Percentiles rank a stretch among this genome's conserved stretches.
These are phyloP conservation scores for Xylaria sp. DNA, from an alignment of 2,329 filamentous ascomycete genomes.

Conservation along the genomic window DNA sequence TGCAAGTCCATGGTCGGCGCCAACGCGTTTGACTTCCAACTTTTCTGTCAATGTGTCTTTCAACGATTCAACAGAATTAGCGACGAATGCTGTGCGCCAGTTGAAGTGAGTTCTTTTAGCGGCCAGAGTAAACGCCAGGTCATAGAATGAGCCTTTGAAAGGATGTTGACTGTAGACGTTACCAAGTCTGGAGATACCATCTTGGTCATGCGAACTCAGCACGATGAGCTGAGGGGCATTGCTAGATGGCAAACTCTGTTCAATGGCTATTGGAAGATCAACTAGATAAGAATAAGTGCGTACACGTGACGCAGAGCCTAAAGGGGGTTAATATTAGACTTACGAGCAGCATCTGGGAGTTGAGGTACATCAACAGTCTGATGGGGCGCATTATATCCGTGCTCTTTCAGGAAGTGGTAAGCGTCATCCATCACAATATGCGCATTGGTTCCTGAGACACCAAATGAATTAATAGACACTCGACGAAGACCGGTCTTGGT, in stretches of 20 bases:
- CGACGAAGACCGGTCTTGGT: background rate
- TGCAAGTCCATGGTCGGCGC: slow-evolving; percentile 22
- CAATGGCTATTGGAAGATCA: background rate
- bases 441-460: background rate
- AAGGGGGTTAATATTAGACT: background rate
- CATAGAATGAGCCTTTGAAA: slow-evolving; percentile 17
- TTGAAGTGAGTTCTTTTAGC: slow-evolving; percentile 29
- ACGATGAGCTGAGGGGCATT: slow-evolving; percentile 29
- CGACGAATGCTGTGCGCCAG: slow-evolving; percentile 27
- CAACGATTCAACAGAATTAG: slow-evolving; percentile 18
- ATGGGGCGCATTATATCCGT: slow-evolving; percentile 14
- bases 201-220: slow-evolving; percentile 30
- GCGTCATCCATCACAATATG: background rate
- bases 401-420: background rate
- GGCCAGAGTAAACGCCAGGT: slow-evolving; percentile 25
- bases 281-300: background rate
- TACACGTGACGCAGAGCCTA: background rate
- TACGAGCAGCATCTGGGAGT: background rate
- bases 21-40: slow-evolving; percentile 10
- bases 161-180: slow-evolving; percentile 24
- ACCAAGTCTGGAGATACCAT: slow-evolving; percentile 28
- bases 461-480: background rate
- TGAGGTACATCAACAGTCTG: slow-evolving; percentile 14
- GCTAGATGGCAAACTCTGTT: background rate
- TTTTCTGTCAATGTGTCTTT: slow-evolving; percentile 20